Evolutionary conservation across 805 yeast species (phyloP).

Genomic region (Candida argentea): DNA sequence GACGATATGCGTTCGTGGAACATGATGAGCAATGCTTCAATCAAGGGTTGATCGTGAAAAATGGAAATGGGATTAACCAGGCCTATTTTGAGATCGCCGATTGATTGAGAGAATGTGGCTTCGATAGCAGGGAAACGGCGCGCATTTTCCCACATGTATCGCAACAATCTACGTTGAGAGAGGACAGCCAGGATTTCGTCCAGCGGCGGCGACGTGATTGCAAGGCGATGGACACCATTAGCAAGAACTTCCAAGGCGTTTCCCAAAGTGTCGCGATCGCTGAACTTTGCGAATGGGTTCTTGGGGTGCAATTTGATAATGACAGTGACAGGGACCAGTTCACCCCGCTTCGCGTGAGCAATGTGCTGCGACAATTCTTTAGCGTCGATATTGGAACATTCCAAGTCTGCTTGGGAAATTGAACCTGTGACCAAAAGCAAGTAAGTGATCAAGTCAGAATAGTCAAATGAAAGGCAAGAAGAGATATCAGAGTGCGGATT

Average conservation of each 20-base stretch:
- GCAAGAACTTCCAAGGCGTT: slow-evolving; percentile 81
- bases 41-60: slow-evolving; percentile 75
- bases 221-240: slow-evolving; percentile 92
- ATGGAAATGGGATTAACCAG: slow-evolving; percentile 62
- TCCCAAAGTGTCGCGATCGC: slow-evolving; percentile 56
- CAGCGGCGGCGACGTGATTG: slow-evolving; percentile 50
- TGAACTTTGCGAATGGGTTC: slow-evolving; percentile 75
- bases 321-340: slow-evolving; percentile 84
- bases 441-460: slow-evolving; percentile 82
- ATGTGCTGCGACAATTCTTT: slow-evolving; percentile 30
- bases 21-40: slow-evolving; percentile 84
- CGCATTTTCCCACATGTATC: slow-evolving; percentile 87
- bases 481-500: slow-evolving; percentile 39
- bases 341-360: slow-evolving; percentile 69
- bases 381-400: slow-evolving; percentile 16
- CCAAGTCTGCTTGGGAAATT: slow-evolving; percentile 29
- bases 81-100: slow-evolving; percentile 72
- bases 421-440: slow-evolving; percentile 76
- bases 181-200: slow-evolving; percentile 58
- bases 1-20: slow-evolving; percentile 77
- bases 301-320: slow-evolving; percentile 79
- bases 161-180: slow-evolving; percentile 81
- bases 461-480: slow-evolving; percentile 80
- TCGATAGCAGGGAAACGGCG: slow-evolving; percentile 78
- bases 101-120: slow-evolving; percentile 53